Base-by-base conservation (phyloP, 1,139 yeast genomes). In the Yamadazyma epiphylla region DNA sequence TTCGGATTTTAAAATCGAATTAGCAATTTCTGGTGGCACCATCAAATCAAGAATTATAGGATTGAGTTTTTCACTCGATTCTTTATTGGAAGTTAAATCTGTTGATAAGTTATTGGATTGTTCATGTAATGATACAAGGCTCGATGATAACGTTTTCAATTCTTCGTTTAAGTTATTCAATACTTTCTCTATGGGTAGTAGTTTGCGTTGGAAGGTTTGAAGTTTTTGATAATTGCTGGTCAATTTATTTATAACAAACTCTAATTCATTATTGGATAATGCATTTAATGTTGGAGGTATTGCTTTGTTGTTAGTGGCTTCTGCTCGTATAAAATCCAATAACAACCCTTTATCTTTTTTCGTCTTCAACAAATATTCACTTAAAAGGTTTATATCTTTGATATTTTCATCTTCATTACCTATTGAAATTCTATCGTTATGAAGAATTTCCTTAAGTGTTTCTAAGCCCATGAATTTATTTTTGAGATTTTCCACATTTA, bases 21-120 rank as follows among this genome's bases (percentile, higher is more conserved):
- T 58, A 3, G 78, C 70, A 2, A 78, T 60, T 4, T 72, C 74
- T 0, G 95, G 94, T 0, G 96, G 85, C 4, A 88, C 73, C 41
- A 84, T 65, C 15, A 84, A 60, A 41, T 85, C 91, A 23, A 82
- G 69, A 1, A 88, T 79, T 10, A 85, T 60, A 0, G 95, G 94
- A 10, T 80, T 74, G 36, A 88, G 68, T 32, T 70, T 70, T 16
- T 65, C 69, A 21, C 81, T 80, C 4, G 80, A 61, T 21, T 59
- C 52, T 13, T 75, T 70, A 39, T 87, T 81, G 25, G 62, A 53
- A 9, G 66, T 62, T 4, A 86, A 48, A 31, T 60, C 57, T 5
- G 43, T 36, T 1, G 69, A 51, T 14, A 67, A 43, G 13, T 51
- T 51, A 13, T 46, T 44, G 11, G 70, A 71, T 35, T 83, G 73